Evolutionary conservation across 2,329 filamentous ascomycete species (phyloP), one percentile per base, ranked within the genome.

Genomic region (Dactylellina drechsleri): DNA sequence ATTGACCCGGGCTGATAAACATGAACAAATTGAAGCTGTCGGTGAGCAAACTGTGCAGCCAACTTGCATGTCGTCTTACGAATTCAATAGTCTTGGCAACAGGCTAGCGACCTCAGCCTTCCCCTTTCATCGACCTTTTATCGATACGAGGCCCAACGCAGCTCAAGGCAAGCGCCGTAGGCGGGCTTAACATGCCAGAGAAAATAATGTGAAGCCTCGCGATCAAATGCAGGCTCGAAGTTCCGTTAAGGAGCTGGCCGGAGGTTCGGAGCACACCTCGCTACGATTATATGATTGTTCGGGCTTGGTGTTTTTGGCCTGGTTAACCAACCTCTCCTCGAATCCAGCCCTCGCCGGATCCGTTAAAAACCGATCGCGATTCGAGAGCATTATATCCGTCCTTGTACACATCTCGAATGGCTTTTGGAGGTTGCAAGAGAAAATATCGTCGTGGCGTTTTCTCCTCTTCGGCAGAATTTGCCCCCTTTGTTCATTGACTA

Each of bases 61-160:
- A 56, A 47, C 41, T 15, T 70, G 66, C 66, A 70, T 57, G 28
- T 49, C 49, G 65, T 61, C 57, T 70, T 70, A 70, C 66, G 66
- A 61, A 62, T 70, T 41, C 64, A 59, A 36, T 66, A 15, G 18
- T 45, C 56, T 45, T 10, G 56, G 40, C 56, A 20, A 40, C 20
- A n/a, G 12, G 13, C 36, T 36, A 43, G 53, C 20, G 56, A 45
- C 50, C 41, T 70, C 57, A 70, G 66, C 66, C 66, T 70, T 70
- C 50, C 58, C 57, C 47, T 70, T 70, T 49, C 57, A 70, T 70
- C 66, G 66, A 62, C 49, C 40, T 70, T 70, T 49, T 62, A 70
- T 70, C 66, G 66, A 62, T 70, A 40, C 50, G 57, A 53, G 45
- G 20, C 4, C 20, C 12, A 20, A 18, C 12, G 43, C 57, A 60